Evolutionary conservation across 1,284 basidiomycete genomes (phyloP), one percentile per base, ranked within the genome.

Genomic region (Agaricales sp.): DNA sequence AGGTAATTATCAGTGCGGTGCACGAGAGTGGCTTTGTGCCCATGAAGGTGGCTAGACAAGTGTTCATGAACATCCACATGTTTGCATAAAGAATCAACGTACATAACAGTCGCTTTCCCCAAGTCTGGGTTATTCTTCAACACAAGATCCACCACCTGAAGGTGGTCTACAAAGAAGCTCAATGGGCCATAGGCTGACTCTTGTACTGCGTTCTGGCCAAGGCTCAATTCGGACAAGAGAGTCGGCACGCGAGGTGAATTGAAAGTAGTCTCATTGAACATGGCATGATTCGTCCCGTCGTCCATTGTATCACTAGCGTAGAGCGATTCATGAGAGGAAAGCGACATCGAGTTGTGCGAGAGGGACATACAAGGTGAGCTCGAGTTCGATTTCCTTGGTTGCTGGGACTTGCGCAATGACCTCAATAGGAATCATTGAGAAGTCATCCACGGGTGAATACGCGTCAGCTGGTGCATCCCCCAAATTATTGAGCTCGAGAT

Each of bases 81-180:
- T n/a, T n/a, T n/a, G n/a, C n/a, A n/a, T n/a, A n/a, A n/a, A n/a
- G n/a, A n/a, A n/a, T n/a, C n/a, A n/a, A n/a, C n/a, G n/a, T n/a
- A n/a, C n/a, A n/a, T n/a, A n/a, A n/a, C n/a, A n/a, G n/a, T n/a
- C n/a, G n/a, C n/a, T n/a, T n/a, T n/a, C n/a, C n/a, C n/a, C n/a
- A n/a, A n/a, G n/a, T n/a, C n/a, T n/a, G n/a, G n/a, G n/a, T n/a
- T 73, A 63, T 95, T 96, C 63, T 82, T 80, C 45, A 96, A 67
- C 1, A 85, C 77, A 48, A 97, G 71, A 63, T 96, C 82, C 45
- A 97, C 68, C 2, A 87, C 82, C 8, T 89, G 79, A 39, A 81
- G 67, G 59, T 90, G 80, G 26, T 89, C 69, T 24, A 94, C 62
- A 4, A 94, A 71, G 58, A 87, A 80, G 55, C 80, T 82, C 58